Percentiles rank a stretch among this genome's conserved stretches.
These are phyloP conservation scores for Ascochyta pisi DNA, from an alignment of 2,329 filamentous ascomycete species.

Conservation along the genomic window DNA sequence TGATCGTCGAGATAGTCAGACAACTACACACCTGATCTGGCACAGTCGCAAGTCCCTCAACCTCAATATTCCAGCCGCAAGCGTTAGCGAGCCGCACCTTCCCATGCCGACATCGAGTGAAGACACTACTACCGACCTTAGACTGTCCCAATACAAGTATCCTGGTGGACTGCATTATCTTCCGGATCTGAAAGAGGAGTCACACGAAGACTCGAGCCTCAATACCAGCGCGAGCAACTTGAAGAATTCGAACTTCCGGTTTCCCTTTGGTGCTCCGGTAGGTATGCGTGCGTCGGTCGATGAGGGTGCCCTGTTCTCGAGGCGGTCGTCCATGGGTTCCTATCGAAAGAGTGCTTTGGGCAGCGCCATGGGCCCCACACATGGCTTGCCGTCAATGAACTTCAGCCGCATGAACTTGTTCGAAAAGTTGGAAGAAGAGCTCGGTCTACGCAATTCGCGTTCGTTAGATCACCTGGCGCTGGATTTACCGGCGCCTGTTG, in stretches of 20 bases:
- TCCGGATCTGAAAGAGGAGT: constrained; percentile 57
- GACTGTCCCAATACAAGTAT: constrained; percentile 42
- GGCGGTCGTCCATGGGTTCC: constrained; percentile 32
- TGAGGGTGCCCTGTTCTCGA: constrained; percentile 26
- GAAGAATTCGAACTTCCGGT: constrained; percentile 38
- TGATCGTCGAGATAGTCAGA: constrained; percentile 40
- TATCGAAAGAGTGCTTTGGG: constrained; percentile 28
- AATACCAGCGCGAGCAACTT: constrained; percentile 47
- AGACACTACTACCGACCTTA: constrained; percentile 44
- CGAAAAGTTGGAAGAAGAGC: constrained; percentile 53
- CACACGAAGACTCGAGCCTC: constrained; percentile 55
- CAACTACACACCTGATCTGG: constrained; percentile 47
- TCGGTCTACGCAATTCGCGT: constrained; percentile 49
- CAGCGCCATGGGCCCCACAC: constrained; percentile 35
- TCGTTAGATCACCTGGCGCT: constrained; percentile 45
- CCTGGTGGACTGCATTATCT: constrained; percentile 43
- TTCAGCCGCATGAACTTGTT: constrained; percentile 57
- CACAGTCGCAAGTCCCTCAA: constrained; percentile 23
- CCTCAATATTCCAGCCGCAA: constrained; percentile 8
- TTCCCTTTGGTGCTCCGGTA: constrained; percentile 26
- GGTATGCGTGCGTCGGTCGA: constrained; percentile 32
- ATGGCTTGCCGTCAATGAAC: constrained; percentile 55
- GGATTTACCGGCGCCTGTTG: constrained; percentile 39
- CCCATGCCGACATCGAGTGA: constrained; percentile 28
- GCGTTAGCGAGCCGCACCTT: constrained; percentile 17